These are phyloP conservation scores for Hymenoscyphus repandus DNA, from an alignment of 2,329 filamentous ascomycete genomes.

Conservation along the genomic window DNA sequence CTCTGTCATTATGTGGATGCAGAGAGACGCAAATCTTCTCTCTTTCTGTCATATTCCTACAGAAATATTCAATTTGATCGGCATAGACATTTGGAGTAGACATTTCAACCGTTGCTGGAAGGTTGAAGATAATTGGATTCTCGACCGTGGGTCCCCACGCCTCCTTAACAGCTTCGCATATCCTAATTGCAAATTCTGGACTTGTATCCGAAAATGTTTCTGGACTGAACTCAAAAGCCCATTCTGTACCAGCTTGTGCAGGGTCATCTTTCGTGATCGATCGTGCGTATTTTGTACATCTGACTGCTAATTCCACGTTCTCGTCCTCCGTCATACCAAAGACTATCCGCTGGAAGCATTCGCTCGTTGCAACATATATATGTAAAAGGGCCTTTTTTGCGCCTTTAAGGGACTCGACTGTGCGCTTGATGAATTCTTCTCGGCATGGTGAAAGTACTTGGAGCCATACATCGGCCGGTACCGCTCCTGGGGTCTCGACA, in stretches of 20 bases:
- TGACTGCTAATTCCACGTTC: conserved; percentile 73
- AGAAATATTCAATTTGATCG: conserved; percentile 96
- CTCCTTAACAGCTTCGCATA: conserved; percentile 90
- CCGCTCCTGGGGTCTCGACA: conserved; percentile 74
- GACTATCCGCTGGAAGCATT: conserved; percentile 88
- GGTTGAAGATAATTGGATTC: conserved; percentile 89
- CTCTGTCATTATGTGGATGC: conserved; percentile 92
- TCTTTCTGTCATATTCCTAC: conserved; percentile 73
- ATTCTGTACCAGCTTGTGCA: conserved; percentile 51
- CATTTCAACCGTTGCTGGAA: conserved; percentile 95
- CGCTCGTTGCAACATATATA: conserved; percentile 92
- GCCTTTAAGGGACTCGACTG: conserved; percentile 82
- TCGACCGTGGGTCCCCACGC: conserved; percentile 81
- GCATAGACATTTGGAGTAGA: conserved; percentile 92
- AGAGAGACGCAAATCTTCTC: conserved; percentile 86
- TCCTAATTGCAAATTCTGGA: conserved; percentile 73
- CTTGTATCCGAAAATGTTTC: conserved; percentile 89
- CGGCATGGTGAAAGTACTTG: conserved; percentile 91
- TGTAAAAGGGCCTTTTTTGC: conserved; percentile 93
- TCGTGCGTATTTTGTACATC: conserved; percentile 79
- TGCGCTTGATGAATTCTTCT: conserved; percentile 82
- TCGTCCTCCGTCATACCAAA: conserved; percentile 84
- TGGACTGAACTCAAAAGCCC: conserved; percentile 79
- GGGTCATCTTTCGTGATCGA: conserved; percentile 82
- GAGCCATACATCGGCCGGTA: conserved; percentile 85